phyloP scores from a whole-genome alignment of 129 eudicot species.

The Pseudognaphalium luteoalbum region DNA sequence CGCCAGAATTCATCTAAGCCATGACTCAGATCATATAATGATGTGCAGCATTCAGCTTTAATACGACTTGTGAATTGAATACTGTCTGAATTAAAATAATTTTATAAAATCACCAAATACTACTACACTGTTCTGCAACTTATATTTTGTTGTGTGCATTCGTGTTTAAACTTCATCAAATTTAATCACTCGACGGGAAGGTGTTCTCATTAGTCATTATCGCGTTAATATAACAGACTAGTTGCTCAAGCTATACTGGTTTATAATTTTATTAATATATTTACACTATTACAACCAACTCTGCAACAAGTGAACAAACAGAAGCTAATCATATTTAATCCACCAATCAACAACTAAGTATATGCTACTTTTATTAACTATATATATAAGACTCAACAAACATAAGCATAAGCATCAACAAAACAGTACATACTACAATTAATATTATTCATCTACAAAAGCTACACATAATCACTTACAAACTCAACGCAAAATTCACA shows the following conservation, averaged over 20 bases:
- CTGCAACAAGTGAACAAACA: constrained; percentile 5
- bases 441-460: background rate
- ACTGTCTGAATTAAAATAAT: too few species aligned
- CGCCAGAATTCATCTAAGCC: background rate
- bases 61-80: background rate
- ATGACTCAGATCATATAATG: background rate
- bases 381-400: background rate
- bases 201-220: background rate
- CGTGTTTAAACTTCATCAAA: too few species aligned
- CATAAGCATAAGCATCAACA: background rate
- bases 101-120: too few species aligned
- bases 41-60: background rate
- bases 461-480: background rate
- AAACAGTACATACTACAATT: background rate
- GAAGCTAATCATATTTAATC: background rate
- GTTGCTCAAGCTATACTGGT: background rate
- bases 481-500: constrained; percentile 3
- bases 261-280: too few species aligned
- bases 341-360: constrained; percentile 7
- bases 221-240: background rate
- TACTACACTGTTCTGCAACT: background rate
- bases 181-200: too few species aligned
- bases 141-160: too few species aligned
- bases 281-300: background rate
- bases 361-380: background rate